phyloP scores from a whole-genome alignment of 2,329 filamentous ascomycete species.

The Aspergillus uvarum region DNA sequence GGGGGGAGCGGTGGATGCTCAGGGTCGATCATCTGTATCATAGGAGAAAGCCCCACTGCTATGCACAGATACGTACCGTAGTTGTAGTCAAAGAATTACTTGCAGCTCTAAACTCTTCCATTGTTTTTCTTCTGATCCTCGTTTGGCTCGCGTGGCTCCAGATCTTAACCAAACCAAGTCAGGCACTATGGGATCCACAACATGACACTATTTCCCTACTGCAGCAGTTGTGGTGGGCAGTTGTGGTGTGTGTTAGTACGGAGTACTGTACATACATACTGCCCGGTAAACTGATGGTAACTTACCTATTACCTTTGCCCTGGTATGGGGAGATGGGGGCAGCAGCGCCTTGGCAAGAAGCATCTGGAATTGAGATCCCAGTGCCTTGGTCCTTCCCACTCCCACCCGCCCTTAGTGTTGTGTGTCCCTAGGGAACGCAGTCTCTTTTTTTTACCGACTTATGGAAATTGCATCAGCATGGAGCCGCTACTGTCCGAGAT shows the following conservation, averaged over 20 bases:
- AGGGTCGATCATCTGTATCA: conserved; percentile 8
- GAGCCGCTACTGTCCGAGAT: not conserved
- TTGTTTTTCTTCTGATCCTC: conserved; percentile 16
- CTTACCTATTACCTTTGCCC: not conserved
- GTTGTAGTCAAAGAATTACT: conserved; percentile 20
- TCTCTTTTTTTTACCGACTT: conserved; percentile 12
- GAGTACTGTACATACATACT: too few species aligned
- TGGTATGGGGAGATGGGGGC: not conserved
- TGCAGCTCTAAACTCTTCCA: conserved; percentile 18
- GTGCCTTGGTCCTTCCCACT: conserved; percentile 14
- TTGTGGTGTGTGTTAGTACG: not conserved
- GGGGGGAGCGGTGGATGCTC: not conserved
- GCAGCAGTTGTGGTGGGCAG: conserved; percentile 8
- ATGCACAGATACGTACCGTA: conserved; percentile 3
- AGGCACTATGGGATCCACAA: conserved; percentile 21
- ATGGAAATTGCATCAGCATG: not conserved
- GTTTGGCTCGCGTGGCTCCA: conserved; percentile 25
- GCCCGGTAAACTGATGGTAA: not conserved
- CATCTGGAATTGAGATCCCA: conserved; percentile 8
- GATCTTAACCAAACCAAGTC: conserved; percentile 23
- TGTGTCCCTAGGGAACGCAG: conserved; percentile 5
- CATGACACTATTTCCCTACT: conserved; percentile 16
- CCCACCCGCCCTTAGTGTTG: conserved; percentile 13
- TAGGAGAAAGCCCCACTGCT: not conserved
- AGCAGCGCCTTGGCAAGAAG: not conserved